Evolutionary conservation across 495 filamentous ascomycete genomes (phyloP).

Genomic region (Penicillium fimorum): DNA sequence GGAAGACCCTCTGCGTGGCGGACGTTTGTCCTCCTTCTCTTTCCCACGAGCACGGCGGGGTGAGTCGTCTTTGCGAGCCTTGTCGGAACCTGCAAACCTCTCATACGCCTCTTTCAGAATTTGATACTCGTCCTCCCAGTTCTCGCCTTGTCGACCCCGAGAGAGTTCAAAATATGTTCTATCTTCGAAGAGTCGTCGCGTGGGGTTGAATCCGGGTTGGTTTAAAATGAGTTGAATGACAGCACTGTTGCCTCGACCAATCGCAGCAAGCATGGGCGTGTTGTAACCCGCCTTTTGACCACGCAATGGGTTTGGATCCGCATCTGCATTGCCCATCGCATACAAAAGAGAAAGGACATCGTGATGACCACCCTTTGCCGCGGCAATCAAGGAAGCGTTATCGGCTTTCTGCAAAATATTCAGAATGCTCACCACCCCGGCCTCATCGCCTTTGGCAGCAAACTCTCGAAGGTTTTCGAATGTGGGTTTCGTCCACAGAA

Average conservation of each 20-base stretch:
- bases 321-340: conserved; percentile 73
- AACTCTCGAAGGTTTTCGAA: conserved; percentile 73
- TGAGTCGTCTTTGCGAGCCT: conserved; percentile 41
- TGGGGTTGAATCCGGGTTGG: conserved; percentile 76
- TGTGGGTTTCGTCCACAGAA: conserved; percentile 61
- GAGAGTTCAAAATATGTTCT: conserved; percentile 84
- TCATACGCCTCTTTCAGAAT: conserved; percentile 79
- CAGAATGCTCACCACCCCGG: conserved; percentile 73
- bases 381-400: conserved; percentile 80
- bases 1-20: conserved; percentile 47
- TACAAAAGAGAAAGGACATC: conserved; percentile 81
- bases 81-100: conserved; percentile 48
- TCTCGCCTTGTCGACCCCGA: conserved; percentile 72
- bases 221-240: conserved; percentile 78
- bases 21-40: conserved; percentile 52
- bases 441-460: conserved; percentile 78
- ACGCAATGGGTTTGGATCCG: conserved; percentile 68
- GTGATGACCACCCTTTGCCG: conserved; percentile 88
- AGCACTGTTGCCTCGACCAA: conserved; percentile 82
- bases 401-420: conserved; percentile 76
- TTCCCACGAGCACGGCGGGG: conserved; percentile 59
- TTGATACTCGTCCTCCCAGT: conserved; percentile 87
- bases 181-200: conserved; percentile 61
- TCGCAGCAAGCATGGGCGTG: conserved; percentile 91
- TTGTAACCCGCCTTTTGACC: conserved; percentile 55